phyloP scores from a whole-genome alignment of 2,329 filamentous ascomycete species.

The Pseudomassariella vexata region DNA sequence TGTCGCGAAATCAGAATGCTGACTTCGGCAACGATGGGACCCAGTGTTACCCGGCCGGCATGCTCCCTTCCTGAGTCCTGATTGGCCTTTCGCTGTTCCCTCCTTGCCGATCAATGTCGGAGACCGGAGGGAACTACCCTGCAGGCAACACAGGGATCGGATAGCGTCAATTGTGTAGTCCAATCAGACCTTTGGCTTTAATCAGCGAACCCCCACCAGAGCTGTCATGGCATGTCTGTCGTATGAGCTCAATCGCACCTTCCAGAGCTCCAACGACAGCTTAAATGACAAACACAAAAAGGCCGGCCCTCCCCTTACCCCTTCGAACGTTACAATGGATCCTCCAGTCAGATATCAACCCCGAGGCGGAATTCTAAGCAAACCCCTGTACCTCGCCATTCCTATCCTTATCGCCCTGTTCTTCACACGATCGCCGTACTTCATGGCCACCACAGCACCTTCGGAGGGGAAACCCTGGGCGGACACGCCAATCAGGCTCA shows the following conservation, averaged over 20 bases:
- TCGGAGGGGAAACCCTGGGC: constrained; percentile 38
- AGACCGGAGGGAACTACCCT: too few species aligned
- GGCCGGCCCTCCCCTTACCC: neutral
- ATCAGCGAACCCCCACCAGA: constrained; percentile 6
- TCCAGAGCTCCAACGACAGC: neutral
- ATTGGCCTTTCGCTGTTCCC: too few species aligned
- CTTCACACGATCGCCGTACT: constrained; percentile 29
- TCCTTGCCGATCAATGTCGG: too few species aligned
- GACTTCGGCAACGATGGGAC: too few species aligned
- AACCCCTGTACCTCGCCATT: constrained; percentile 25
- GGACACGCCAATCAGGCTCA: constrained; percentile 47
- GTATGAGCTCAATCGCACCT: constrained; percentile 3
- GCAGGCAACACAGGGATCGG: too few species aligned
- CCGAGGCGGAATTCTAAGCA: constrained; percentile 6
- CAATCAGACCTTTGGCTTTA: constrained; percentile 7
- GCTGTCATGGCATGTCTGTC: constrained; percentile 9
- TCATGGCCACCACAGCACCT: constrained; percentile 29
- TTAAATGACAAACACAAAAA: constrained; percentile 2
- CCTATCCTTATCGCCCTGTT: constrained; percentile 29
- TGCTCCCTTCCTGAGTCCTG: too few species aligned
- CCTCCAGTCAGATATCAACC: constrained; percentile 3
- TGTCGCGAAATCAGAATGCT: too few species aligned
- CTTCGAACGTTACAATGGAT: constrained; percentile 3
- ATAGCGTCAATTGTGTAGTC: constrained; percentile 2
- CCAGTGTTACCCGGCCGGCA: too few species aligned